Evolutionary conservation across 2,329 filamentous ascomycete species (phyloP).

Genomic region (Fonsecaea nubica): DNA sequence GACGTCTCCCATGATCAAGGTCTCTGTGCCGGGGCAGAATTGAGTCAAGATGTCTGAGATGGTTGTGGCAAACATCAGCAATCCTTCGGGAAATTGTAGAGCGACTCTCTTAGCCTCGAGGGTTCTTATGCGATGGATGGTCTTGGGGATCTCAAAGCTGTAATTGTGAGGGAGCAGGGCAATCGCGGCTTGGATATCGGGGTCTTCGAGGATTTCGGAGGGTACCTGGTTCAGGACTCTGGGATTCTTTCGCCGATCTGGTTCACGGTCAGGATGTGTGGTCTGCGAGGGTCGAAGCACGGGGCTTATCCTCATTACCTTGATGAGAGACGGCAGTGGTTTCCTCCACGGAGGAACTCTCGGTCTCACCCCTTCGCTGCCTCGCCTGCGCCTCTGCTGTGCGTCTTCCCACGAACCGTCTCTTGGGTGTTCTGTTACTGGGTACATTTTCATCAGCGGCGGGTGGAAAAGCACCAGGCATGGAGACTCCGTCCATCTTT

Average conservation of each 20-base stretch:
- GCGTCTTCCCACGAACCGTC: slow-evolving; percentile 86
- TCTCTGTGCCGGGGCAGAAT: slow-evolving; percentile 91
- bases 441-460: slow-evolving; percentile 18
- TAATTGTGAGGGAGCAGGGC: slow-evolving; percentile 91
- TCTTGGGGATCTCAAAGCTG: slow-evolving; percentile 98
- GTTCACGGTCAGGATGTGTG: slow-evolving; percentile 12
- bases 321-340: slow-evolving; percentile 50
- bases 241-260: slow-evolving; percentile 73
- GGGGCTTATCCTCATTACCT: slow-evolving; percentile 41
- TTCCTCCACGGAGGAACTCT: slow-evolving; percentile 73
- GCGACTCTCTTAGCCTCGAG: slow-evolving; percentile 81
- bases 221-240: slow-evolving; percentile 92
- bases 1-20: slow-evolving; percentile 98
- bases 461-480: slow-evolving; percentile 39
- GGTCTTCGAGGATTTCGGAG: slow-evolving; percentile 81
- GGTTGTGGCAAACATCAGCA: slow-evolving; percentile 94
- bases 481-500: slow-evolving; percentile 47
- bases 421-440: slow-evolving; percentile 71
- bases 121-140: slow-evolving; percentile 88
- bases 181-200: slow-evolving; percentile 85
- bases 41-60: slow-evolving; percentile 95
- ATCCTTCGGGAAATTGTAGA: slow-evolving; percentile 95
- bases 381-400: slow-evolving; percentile 64
- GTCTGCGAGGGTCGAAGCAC: not conserved
- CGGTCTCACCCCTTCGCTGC: slow-evolving; percentile 68